Percentiles rank a stretch among this genome's conserved stretches.
Conservation (phyloP, 1,284 basidiomycete species). For the Heterobasidion annosum region DNA sequence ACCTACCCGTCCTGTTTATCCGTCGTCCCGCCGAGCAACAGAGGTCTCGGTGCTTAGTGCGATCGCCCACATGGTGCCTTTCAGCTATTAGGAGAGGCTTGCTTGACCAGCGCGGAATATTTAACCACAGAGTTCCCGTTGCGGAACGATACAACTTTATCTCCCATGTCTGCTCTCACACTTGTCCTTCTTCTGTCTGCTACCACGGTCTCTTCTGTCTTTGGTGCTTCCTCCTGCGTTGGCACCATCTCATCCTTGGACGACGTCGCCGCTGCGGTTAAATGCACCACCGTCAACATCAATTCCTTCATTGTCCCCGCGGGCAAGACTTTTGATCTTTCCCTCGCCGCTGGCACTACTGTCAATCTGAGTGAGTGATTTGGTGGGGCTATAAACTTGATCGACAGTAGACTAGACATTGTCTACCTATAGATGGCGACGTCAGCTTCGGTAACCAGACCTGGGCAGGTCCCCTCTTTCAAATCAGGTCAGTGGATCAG, state of each 20-base stretch:
- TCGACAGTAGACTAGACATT: background rate
- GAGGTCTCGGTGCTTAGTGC: too few species aligned
- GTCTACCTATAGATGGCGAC: conserved; percentile 18
- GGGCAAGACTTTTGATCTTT: conserved; percentile 21
- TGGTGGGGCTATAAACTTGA: background rate
- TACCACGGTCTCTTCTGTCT: background rate
- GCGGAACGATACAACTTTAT: too few species aligned
- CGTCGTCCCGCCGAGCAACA: too few species aligned
- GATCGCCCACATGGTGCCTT: too few species aligned
- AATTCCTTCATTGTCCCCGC: conserved; percentile 31
- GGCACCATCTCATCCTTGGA: conserved; percentile 32
- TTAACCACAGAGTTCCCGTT: too few species aligned
- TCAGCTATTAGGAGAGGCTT: too few species aligned
- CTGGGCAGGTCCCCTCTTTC: conserved; percentile 25
- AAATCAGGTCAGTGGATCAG: conserved; percentile 11
- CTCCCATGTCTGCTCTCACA: background rate
- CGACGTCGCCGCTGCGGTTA: conserved; percentile 33
- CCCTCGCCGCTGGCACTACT: conserved; percentile 16
- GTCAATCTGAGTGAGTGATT: conserved; percentile 28
- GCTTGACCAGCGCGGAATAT: too few species aligned
- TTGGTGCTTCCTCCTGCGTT: conserved; percentile 19
- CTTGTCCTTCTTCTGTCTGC: background rate
- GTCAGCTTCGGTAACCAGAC: conserved; percentile 22
- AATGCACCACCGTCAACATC: conserved; percentile 38
- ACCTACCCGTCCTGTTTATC: too few species aligned